Conservation (phyloP, 805 yeast species). For the Ogataea salicorniae region DNA sequence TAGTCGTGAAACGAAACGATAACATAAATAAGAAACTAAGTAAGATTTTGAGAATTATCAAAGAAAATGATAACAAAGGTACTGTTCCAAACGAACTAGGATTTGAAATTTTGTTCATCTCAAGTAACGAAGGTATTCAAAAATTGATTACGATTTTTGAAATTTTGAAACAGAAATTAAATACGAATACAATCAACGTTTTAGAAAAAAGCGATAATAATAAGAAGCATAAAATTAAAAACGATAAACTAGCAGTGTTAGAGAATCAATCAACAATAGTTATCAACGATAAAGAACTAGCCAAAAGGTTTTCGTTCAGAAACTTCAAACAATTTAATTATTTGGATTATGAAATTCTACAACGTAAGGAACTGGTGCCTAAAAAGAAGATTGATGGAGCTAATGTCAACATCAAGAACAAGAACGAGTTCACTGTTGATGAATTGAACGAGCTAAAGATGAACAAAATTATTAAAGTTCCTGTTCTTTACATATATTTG, state of each 20-base stretch:
- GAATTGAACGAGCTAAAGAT: slow-evolving; percentile 11
- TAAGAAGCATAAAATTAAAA: slow-evolving; percentile 1
- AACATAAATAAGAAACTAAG: slow-evolving; percentile 19
- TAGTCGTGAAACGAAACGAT: slow-evolving; percentile 19
- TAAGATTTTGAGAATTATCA: slow-evolving; percentile 9
- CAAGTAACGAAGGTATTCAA: slow-evolving; percentile 21
- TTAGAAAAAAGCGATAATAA: background rate
- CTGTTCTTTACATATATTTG: slow-evolving; percentile 24
- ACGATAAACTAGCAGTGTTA: slow-evolving; percentile 13
- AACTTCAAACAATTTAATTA: slow-evolving; percentile 21
- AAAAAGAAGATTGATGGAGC: background rate
- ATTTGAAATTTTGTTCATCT: slow-evolving; percentile 15
- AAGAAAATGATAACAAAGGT: background rate
- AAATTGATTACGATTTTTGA: slow-evolving; percentile 27
- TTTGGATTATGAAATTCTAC: slow-evolving; percentile 12
- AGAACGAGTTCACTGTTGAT: slow-evolving; percentile 1
- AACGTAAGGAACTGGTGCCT: background rate
- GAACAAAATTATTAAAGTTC: slow-evolving; percentile 11
- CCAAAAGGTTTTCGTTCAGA: background rate
- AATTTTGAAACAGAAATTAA: slow-evolving; percentile 26
- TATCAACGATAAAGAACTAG: slow-evolving; percentile 1
- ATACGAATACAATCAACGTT: background rate
- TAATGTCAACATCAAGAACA: background rate
- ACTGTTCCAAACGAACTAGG: background rate
- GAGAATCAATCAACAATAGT: slow-evolving; percentile 2